Evolutionary conservation across 2,329 filamentous ascomycete species (phyloP).

Genomic region (Aciculosporium take): DNA sequence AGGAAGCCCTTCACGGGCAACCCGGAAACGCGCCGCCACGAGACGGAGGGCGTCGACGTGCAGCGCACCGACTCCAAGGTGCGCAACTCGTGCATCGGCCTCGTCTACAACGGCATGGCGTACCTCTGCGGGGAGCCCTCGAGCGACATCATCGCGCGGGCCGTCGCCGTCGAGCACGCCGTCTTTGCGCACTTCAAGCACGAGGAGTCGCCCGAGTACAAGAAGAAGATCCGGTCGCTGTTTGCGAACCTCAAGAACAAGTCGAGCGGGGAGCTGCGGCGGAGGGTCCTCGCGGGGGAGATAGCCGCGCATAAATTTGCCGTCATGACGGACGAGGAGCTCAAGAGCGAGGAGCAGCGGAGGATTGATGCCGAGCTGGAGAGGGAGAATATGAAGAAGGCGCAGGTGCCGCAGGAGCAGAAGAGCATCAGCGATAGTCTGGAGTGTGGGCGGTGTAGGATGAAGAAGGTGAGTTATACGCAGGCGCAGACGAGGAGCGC

Average conservation of each 20-base stretch:
- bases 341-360: slow-evolving; percentile 74
- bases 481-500: slow-evolving; percentile 92
- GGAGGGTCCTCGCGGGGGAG: slow-evolving; percentile 59
- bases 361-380: slow-evolving; percentile 62
- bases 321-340: slow-evolving; percentile 74
- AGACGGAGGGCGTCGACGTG: slow-evolving; percentile 65
- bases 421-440: slow-evolving; percentile 81
- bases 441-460: slow-evolving; percentile 80
- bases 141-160: slow-evolving; percentile 55
- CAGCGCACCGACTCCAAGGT: slow-evolving; percentile 58
- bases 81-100: slow-evolving; percentile 74
- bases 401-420: slow-evolving; percentile 84
- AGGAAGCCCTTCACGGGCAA: slow-evolving; percentile 43
- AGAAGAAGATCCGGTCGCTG: slow-evolving; percentile 77
- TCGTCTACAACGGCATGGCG: slow-evolving; percentile 84
- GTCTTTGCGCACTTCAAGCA: slow-evolving; percentile 57
- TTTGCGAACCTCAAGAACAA: slow-evolving; percentile 93
- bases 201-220: slow-evolving; percentile 57
- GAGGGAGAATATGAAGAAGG: slow-evolving; percentile 92
- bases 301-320: slow-evolving; percentile 65
- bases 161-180: slow-evolving; percentile 71
- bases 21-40: slow-evolving; percentile 68
- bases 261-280: slow-evolving; percentile 64
- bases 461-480: slow-evolving; percentile 89
- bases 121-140: slow-evolving; percentile 57